Evolutionary conservation across 2,329 filamentous ascomycete genomes (phyloP), one percentile per base, ranked within the genome.

Genomic region (Colletotrichum spinosum): DNA sequence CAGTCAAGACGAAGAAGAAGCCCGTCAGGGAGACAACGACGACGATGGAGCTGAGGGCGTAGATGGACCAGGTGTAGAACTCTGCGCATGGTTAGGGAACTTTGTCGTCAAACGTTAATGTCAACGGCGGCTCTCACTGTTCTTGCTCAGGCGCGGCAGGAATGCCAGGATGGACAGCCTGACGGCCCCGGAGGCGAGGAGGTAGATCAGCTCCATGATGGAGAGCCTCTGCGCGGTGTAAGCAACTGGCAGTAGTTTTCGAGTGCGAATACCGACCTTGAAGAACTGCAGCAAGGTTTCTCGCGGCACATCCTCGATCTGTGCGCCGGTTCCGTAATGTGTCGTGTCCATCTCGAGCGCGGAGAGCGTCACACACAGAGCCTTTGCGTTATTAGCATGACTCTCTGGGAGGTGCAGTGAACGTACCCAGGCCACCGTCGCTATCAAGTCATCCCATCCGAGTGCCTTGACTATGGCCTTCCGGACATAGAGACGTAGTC

Each of bases 141-240:
- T 74, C 67, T 72, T 74, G 51, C 68, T 69, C 12, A 79, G 70
- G n/a, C 76, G 73, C 9, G 73, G 72, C 11, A 79, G 65, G 60
- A 79, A 78, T 7, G 74, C 72, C 8, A 76, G 69, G 38, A 79
- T 76, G 2, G 76, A 71, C 13, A 78, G 56, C 49, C 77, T 70
- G 33, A 78, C 72, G 4, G 75, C 61, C 13, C 74, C 76, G 1
- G 76, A 71, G 2, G 67, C 70, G 62, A 75, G 70, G 57, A 79
- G 75, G 65, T 75, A 75, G 35, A 76, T 15, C 5, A 67, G 44
- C 9, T 67, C 54, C 60, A 67, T 44, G 48, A 57, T 63, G 11
- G 63, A 37, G 12, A 67, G 49, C 12, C 49, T 45, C 60, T 64
- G 4, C 25, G 54, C 12, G n/a, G 11, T 12, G 2, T 33, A 8